Conservation (phyloP, 108 stramenopile genomes). For the Nitzschia putrida region DNA sequence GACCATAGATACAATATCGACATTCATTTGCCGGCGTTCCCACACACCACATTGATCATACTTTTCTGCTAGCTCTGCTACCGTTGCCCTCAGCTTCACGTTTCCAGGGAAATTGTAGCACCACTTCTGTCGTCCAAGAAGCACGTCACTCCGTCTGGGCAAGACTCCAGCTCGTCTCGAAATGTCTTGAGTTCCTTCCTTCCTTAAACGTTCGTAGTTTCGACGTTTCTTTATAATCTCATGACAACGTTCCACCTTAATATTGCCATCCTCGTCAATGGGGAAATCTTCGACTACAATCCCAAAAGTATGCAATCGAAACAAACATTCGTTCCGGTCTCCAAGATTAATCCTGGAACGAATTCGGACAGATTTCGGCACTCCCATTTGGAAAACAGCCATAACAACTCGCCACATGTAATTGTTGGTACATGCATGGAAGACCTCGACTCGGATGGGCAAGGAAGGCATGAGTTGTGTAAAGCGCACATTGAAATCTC, state of each 20-base stretch:
- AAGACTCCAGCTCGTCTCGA: background rate
- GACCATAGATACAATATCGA: slow-evolving; percentile 1
- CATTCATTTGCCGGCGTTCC: slow-evolving; percentile 7
- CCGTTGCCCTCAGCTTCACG: background rate
- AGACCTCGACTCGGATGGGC: slow-evolving; percentile 6
- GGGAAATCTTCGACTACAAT: slow-evolving; percentile 1
- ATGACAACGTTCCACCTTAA: too few relatives aligned
- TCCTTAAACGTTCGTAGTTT: too few relatives aligned
- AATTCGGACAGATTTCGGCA: background rate
- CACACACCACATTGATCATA: background rate
- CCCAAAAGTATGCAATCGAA: background rate
- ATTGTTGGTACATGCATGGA: slow-evolving; percentile 12
- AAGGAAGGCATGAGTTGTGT: background rate
- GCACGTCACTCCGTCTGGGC: slow-evolving; percentile 7
- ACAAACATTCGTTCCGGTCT: slow-evolving; percentile 3
- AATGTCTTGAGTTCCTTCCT: too few relatives aligned
- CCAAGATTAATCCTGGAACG: slow-evolving; percentile 14
- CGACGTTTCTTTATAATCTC: too few relatives aligned
- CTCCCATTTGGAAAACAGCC: slow-evolving; percentile 6
- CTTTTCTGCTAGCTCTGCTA: background rate
- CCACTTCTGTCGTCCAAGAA: slow-evolving; percentile 17
- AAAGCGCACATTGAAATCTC: slow-evolving; percentile 4
- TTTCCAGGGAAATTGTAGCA: slow-evolving; percentile 11
- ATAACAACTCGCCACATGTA: background rate
- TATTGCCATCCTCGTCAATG: background rate